Evolutionary conservation across 768 basidiomycete species (phyloP).

Genomic region (Coprinopsis cinerea): DNA sequence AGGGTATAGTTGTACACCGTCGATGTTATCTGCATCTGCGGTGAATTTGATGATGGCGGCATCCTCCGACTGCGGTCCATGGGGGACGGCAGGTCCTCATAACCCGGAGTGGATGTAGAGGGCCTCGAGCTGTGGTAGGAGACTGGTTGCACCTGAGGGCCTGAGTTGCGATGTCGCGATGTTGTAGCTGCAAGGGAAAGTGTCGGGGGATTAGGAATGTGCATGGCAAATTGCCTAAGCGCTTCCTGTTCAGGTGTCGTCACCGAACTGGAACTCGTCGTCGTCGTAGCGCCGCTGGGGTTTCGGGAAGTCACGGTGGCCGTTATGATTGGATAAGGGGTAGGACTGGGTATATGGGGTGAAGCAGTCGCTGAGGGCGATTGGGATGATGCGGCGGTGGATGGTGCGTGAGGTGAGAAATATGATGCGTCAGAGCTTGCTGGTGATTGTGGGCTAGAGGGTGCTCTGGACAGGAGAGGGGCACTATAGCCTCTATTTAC

Average conservation of each 20-base stretch:
- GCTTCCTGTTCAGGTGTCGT: conserved; percentile 14
- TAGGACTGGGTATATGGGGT: conserved; percentile 14
- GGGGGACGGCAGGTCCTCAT: conserved; percentile 17
- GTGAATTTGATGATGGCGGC: conserved; percentile 22
- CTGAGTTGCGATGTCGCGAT: conserved; percentile 12
- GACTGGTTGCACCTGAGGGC: conserved; percentile 7
- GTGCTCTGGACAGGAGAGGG: conserved; percentile 3
- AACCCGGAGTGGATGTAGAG: conserved; percentile 6
- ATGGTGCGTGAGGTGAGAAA: conserved; percentile 3
- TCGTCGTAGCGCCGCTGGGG: conserved; percentile 4
- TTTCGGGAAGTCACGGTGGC: conserved; percentile 16
- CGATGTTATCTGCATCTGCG: conserved; percentile 40
- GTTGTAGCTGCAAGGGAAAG: conserved; percentile 17
- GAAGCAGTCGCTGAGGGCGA: conserved; percentile 14
- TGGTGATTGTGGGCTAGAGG: not conserved
- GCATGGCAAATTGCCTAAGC: conserved; percentile 23
- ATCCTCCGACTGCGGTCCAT: conserved; percentile 25
- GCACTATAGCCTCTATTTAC: conserved; percentile 9
- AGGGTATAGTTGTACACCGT: conserved; percentile 36
- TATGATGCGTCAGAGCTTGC: not conserved
- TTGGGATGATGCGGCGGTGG: conserved; percentile 5
- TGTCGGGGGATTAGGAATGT: conserved; percentile 23
- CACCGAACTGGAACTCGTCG: conserved; percentile 6
- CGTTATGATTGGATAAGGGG: conserved; percentile 18
- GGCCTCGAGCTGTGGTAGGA: conserved; percentile 12